These are phyloP conservation scores for Lactarius sanguifluus DNA, from an alignment of 768 basidiomycete species.

Conservation along the genomic window DNA sequence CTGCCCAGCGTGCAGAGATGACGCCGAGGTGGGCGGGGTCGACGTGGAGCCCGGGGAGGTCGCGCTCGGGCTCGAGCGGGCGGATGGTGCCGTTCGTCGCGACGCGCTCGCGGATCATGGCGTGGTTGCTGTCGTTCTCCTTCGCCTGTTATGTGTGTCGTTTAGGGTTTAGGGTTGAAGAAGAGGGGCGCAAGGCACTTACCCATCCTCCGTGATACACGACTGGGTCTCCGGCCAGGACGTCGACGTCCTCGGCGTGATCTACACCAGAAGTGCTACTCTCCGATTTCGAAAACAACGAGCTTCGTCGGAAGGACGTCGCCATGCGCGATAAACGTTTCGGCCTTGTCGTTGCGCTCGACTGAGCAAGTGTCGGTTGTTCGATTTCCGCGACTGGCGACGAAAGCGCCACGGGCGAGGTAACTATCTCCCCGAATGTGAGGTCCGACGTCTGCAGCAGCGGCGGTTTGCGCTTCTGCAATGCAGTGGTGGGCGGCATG, in stretches of 20 bases:
- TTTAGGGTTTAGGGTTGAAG: not conserved
- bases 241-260: conserved; percentile 25
- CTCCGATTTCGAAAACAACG: not conserved
- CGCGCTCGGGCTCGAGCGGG: conserved; percentile 67
- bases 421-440: not conserved
- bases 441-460: not conserved
- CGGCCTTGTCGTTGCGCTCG: not conserved
- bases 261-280: not conserved
- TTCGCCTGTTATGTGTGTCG: not conserved
- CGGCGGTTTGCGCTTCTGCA: not conserved
- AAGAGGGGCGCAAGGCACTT: conserved; percentile 23
- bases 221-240: conserved; percentile 58
- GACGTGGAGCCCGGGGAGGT: conserved; percentile 64
- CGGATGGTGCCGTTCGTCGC: conserved; percentile 74
- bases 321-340: not conserved
- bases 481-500: conserved; percentile 34
- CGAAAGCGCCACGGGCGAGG: not conserved
- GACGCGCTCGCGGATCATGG: conserved; percentile 90
- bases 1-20: conserved; percentile 69
- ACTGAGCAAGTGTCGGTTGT: not conserved
- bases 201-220: conserved; percentile 57
- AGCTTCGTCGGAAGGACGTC: not conserved
- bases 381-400: not conserved
- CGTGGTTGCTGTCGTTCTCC: conserved; percentile 40
- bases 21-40: conserved; percentile 65